Conservation (phyloP, 331 rosid species). For the Erythrophleum ivorense region DNA sequence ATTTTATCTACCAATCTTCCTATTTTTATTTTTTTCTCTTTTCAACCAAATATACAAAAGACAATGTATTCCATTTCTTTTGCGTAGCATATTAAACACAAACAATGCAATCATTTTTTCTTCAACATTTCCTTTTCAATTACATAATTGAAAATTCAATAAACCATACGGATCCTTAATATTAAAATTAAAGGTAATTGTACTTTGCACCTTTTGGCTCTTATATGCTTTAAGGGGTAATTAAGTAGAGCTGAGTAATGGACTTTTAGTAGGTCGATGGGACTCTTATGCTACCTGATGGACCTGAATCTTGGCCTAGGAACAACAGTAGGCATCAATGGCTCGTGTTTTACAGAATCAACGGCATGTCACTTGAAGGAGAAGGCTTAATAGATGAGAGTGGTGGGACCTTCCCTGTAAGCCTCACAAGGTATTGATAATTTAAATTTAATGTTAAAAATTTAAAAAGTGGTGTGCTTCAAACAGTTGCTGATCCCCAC, state of each 20-base stretch:
- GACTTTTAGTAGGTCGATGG: conserved; percentile 37
- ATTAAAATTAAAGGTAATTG: conserved; percentile 63
- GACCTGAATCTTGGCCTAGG: conserved; percentile 83
- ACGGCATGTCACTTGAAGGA: conserved; percentile 72
- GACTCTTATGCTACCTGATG: conserved; percentile 77
- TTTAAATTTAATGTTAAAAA: not conserved
- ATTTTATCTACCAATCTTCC: no score
- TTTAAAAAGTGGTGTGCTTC: conserved; percentile 11
- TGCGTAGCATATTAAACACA: no score
- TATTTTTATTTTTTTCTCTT: no score
- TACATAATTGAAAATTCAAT: no score
- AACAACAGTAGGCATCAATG: conserved; percentile 72
- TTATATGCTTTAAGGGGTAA: not conserved
- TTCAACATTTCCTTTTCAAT: no score
- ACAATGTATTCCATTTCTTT: no score
- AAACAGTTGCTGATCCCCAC: conserved; percentile 31
- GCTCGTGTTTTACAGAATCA: conserved; percentile 76
- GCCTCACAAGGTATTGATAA: conserved; percentile 71
- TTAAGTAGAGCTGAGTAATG: conserved; percentile 5
- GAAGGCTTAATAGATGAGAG: conserved; percentile 79
- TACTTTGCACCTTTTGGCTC: conserved; percentile 19
- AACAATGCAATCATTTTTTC: no score
- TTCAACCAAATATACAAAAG: no score
- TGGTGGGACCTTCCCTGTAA: conserved; percentile 99
- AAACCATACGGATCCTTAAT: conserved; percentile 73